These are phyloP conservation scores for Ilex asprella DNA, from an alignment of 257 asterid genomes.

Conservation along the genomic window DNA sequence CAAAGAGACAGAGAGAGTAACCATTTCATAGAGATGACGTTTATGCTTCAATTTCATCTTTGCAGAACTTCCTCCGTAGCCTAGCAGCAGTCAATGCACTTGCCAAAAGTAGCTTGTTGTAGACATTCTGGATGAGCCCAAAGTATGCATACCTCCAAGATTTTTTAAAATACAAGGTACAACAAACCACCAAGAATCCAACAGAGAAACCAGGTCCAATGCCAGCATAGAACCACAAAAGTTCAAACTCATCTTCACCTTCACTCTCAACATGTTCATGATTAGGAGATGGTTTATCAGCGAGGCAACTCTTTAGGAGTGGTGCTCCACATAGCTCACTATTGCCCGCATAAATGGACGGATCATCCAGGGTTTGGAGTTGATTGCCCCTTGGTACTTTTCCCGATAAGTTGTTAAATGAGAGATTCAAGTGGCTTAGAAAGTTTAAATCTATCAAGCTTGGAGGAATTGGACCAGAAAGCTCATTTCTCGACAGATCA, in stretches of 20 bases:
- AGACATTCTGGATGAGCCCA: background rate
- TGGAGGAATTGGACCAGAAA: conserved; percentile 23
- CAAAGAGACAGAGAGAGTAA: too few relatives aligned
- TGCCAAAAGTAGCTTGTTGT: too few relatives aligned
- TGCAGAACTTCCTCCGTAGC: too few relatives aligned
- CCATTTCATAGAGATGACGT: too few relatives aligned
- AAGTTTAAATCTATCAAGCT: conserved; percentile 16
- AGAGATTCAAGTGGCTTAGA: conserved; percentile 29
- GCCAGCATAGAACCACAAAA: background rate
- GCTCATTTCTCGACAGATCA: conserved; percentile 25
- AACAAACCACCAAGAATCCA: conserved; percentile 14
- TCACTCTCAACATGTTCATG: background rate
- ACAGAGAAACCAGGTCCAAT: conserved; percentile 13
- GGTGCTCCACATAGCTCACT: background rate
- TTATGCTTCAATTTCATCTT: too few relatives aligned
- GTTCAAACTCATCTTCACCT: background rate
- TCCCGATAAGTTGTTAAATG: conserved; percentile 23
- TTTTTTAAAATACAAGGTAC: conserved; percentile 7
- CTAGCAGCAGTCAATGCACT: too few relatives aligned
- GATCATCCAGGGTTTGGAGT: conserved; percentile 14
- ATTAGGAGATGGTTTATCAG: background rate
- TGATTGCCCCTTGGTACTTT: conserved; percentile 28
- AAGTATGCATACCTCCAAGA: conserved; percentile 14
- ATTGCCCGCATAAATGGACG: background rate
- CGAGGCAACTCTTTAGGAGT: background rate